Conservation (phyloP, 495 filamentous ascomycete species). For the Tuber umbilicatum region DNA sequence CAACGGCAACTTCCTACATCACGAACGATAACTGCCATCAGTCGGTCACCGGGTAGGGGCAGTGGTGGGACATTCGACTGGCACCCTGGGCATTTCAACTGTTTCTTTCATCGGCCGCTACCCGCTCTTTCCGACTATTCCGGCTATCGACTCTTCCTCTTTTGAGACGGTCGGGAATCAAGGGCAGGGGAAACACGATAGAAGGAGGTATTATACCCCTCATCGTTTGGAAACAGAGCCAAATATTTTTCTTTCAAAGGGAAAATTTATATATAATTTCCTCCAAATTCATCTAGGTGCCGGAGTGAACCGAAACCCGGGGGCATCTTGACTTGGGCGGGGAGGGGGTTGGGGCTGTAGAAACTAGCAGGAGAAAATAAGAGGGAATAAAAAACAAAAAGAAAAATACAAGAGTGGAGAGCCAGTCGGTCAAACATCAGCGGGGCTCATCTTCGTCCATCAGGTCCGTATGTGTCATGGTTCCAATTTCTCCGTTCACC, state of each 20-base stretch:
- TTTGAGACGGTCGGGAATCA: constrained; percentile 21
- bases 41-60: constrained; percentile 11
- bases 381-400: neutral
- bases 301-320: neutral
- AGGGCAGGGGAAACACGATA: constrained; percentile 10
- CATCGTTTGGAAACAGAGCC: neutral
- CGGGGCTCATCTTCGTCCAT: constrained; percentile 14
- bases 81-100: constrained; percentile 3
- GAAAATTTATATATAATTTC: neutral
- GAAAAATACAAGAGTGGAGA: neutral
- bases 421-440: neutral
- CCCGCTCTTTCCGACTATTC: constrained; percentile 20
- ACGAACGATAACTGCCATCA: neutral
- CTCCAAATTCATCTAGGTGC: neutral
- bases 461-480: constrained; percentile 12
- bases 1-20: neutral
- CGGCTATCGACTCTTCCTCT: constrained; percentile 11
- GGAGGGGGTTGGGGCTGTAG: neutral
- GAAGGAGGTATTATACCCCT: neutral
- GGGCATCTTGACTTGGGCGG: neutral
- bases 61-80: constrained; percentile 6
- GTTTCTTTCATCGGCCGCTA: constrained; percentile 15
- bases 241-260: constrained; percentile 7
- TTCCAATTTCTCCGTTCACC: constrained; percentile 11
- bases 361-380: neutral